Evolutionary conservation across 495 filamentous ascomycete genomes (phyloP).

Genomic region (Penicillium argentinense): DNA sequence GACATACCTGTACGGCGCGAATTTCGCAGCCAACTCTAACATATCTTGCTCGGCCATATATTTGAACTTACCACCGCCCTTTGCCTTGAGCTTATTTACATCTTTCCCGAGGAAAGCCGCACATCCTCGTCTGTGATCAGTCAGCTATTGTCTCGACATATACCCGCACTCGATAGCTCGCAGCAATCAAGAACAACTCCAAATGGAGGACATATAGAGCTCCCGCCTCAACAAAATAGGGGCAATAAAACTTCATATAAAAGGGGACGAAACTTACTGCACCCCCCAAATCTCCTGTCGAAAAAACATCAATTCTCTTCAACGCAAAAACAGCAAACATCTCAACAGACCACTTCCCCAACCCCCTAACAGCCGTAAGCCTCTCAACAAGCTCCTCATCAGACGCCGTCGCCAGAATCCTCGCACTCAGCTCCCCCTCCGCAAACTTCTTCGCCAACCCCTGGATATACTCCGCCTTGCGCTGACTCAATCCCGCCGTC

Average conservation of each 20-base stretch:
- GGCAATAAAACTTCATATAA: neutral
- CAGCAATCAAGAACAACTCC: too few species aligned
- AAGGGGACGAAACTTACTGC: constrained; percentile 56
- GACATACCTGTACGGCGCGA: constrained; percentile 76
- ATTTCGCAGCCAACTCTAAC: constrained; percentile 75
- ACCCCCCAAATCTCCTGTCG: constrained; percentile 90
- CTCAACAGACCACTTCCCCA: constrained; percentile 91
- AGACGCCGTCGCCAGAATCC: constrained; percentile 69
- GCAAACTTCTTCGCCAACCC: constrained; percentile 82
- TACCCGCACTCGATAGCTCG: too few species aligned
- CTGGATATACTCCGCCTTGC: constrained; percentile 92
- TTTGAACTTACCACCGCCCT: constrained; percentile 89
- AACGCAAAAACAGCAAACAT: constrained; percentile 95
- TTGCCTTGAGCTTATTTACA: constrained; percentile 77
- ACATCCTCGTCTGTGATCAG: constrained; percentile 66
- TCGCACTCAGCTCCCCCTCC: constrained; percentile 68
- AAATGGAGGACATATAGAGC: too few species aligned
- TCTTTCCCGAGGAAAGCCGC: constrained; percentile 83
- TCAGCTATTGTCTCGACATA: too few species aligned
- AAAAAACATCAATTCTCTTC: constrained; percentile 92
- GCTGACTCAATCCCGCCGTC: constrained; percentile 81
- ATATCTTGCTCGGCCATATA: constrained; percentile 95
- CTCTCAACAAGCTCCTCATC: constrained; percentile 84
- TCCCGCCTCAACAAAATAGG: neutral
- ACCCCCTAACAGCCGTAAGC: constrained; percentile 79